These are phyloP conservation scores for Rhodotorula sp. DNA, from an alignment of 1,284 basidiomycete species.

Conservation along the genomic window DNA sequence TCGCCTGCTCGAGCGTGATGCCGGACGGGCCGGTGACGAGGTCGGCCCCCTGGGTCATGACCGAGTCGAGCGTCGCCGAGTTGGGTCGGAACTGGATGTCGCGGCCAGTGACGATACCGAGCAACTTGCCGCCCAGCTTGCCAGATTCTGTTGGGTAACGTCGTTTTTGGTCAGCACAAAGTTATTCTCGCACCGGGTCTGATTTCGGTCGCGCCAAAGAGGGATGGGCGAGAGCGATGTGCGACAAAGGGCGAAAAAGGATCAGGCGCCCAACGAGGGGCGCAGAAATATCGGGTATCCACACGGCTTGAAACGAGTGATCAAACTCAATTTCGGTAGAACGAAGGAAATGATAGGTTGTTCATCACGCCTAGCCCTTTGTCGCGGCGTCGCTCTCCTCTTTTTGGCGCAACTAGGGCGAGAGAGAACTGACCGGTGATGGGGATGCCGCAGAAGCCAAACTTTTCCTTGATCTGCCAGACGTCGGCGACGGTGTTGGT, in stretches of 20 bases:
- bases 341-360: slow-evolving; percentile 46
- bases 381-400: not conserved
- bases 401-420: not conserved
- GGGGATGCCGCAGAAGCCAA: slow-evolving; percentile 96
- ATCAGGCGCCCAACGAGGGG: slow-evolving; percentile 44
- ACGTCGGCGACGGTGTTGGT: slow-evolving; percentile 82
- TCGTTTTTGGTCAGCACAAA: slow-evolving; percentile 12
- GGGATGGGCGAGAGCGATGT: not conserved
- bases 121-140: slow-evolving; percentile 79
- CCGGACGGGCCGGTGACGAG: slow-evolving; percentile 81
- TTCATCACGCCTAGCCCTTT: slow-evolving; percentile 28
- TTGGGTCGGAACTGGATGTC: slow-evolving; percentile 90
- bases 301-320: slow-evolving; percentile 42
- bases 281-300: slow-evolving; percentile 42
- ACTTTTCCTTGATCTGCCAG: slow-evolving; percentile 83
- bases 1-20: slow-evolving; percentile 87
- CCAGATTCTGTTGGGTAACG: slow-evolving; percentile 67
- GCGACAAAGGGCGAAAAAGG: slow-evolving; percentile 45
- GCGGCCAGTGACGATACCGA: slow-evolving; percentile 95
- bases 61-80: slow-evolving; percentile 66
- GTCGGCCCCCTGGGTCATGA: slow-evolving; percentile 75
- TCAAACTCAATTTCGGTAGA: slow-evolving; percentile 46
- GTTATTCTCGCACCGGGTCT: not conserved
- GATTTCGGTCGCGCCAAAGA: not conserved
- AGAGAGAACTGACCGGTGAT: slow-evolving; percentile 74